Conservation (phyloP, 495 filamentous ascomycete species). For the Talaromyces adpressus region DNA sequence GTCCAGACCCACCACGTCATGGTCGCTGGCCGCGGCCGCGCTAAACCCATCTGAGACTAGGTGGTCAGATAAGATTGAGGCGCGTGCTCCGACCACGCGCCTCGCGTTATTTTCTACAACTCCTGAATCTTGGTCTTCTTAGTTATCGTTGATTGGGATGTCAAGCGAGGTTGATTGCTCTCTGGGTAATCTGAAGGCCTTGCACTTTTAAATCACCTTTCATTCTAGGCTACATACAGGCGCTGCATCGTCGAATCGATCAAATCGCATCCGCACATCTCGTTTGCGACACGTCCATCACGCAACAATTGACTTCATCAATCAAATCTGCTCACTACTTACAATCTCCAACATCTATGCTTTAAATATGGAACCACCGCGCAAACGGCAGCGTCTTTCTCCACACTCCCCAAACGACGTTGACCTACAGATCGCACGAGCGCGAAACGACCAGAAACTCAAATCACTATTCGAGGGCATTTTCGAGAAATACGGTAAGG, state of each 20-base stretch:
- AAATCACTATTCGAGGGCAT: constrained; percentile 80
- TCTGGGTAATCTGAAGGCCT: too few relatives aligned
- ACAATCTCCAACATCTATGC: neutral
- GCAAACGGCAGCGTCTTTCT: constrained; percentile 49
- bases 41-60: neutral
- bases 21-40: neutral
- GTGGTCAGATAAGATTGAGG: neutral
- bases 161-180: neutral
- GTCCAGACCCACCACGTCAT: neutral
- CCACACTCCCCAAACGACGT: constrained; percentile 29
- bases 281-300: neutral
- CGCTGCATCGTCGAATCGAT: neutral
- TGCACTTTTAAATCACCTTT: too few relatives aligned
- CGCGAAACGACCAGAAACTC: constrained; percentile 55
- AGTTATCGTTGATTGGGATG: neutral
- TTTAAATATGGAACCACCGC: constrained; percentile 45
- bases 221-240: neutral
- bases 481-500: constrained; percentile 77
- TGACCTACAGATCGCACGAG: constrained; percentile 50
- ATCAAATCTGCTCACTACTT: neutral
- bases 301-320: neutral
- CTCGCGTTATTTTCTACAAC: neutral
- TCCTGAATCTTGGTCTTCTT: neutral
- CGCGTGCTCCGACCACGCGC: constrained; percentile 5
- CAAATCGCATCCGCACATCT: too few relatives aligned